These are phyloP conservation scores for Pythium rishiriense DNA, from an alignment of 352 stramenopile genomes.

Conservation along the genomic window DNA sequence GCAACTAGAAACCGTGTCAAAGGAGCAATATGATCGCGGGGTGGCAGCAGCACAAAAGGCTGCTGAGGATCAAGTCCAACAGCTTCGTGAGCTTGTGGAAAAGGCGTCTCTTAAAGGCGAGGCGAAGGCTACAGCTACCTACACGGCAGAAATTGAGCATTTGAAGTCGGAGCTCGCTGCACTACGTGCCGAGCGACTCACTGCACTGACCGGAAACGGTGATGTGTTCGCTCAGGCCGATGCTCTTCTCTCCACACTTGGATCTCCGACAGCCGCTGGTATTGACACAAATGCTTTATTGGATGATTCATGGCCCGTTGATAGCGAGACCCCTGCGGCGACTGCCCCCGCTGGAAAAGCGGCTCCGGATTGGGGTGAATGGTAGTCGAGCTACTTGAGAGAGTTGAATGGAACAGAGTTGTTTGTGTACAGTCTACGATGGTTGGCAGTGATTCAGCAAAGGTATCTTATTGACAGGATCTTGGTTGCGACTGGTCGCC, in stretches of 20 bases:
- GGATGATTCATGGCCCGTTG: constrained; percentile 25
- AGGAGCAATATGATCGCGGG: constrained; percentile 49
- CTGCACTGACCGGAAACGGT: background rate
- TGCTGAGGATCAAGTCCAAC: constrained; percentile 34
- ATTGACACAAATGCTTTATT: constrained; percentile 9
- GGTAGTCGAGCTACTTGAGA: constrained; percentile 32
- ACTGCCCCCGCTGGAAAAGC: constrained; percentile 22
- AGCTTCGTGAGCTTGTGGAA: constrained; percentile 31
- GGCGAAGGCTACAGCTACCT: constrained; percentile 37
- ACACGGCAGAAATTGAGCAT: constrained; percentile 41
- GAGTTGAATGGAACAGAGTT: background rate
- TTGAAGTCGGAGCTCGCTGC: constrained; percentile 48
- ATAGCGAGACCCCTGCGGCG: constrained; percentile 34
- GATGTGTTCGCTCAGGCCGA: constrained; percentile 33
- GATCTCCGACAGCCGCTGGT: constrained; percentile 6
- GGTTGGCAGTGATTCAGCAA: no score
- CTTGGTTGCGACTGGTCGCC: background rate
- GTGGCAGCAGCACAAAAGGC: constrained; percentile 39
- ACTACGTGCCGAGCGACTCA: constrained; percentile 30
- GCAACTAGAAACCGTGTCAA: constrained; percentile 18
- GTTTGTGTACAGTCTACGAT: no score
- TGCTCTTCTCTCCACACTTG: constrained; percentile 25
- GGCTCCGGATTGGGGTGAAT: constrained; percentile 63
- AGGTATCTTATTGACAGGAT: background rate
- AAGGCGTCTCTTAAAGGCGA: constrained; percentile 39